Evolutionary conservation across 371 early-diverging fungal genomes (phyloP), one percentile per base, ranked within the genome.

Genomic region (Mucor racemosus): DNA sequence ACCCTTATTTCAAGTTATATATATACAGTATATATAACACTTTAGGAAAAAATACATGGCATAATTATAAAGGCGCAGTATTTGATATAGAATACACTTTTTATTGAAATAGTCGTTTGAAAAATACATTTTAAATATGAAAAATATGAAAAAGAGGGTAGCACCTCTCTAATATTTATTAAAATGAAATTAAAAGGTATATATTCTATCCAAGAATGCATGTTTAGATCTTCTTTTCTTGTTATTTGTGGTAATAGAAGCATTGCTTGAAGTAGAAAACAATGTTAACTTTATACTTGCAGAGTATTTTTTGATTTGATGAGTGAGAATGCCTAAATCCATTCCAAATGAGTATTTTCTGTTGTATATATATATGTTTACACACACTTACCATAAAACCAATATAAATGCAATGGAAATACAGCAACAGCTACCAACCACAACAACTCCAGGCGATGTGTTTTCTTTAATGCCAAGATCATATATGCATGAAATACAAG

Each of bases 401-500:
- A 80, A 54, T 76, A 83, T 19, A 73, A 40, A 59, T 83, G 80
- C 8, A 83, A 65, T 13, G 83, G 77, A 60, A 76, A 80, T 13
- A 78, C 62, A 5, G 41, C 44, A 5, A 65, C 60, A 13, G 74
- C 66, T 7, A 71, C 65, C 10, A 67, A 42, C 71, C 73, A 73
- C 7, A 76, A 21, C 1, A 38, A 36, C 5, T 64, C 59, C n/a
- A 74, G 44, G 7, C 68, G 66, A 64, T 74, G 73, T 13, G 59
- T 58, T 33, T 65, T 60, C 33, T 71, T 60, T 7, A 75, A 61
- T 0, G 62, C 70, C 14, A 61, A 36, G 50, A 81, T 72, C 78
- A 80, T 79, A 35, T 65, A 79, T 4, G 78, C 68, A 71, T 84
- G 81, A 62, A 81, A 79, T 3, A 80, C 72, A n/a, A 80, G 63